phyloP scores from a whole-genome alignment of 495 filamentous ascomycete genomes.

The Saxispiralis lemnorum region DNA sequence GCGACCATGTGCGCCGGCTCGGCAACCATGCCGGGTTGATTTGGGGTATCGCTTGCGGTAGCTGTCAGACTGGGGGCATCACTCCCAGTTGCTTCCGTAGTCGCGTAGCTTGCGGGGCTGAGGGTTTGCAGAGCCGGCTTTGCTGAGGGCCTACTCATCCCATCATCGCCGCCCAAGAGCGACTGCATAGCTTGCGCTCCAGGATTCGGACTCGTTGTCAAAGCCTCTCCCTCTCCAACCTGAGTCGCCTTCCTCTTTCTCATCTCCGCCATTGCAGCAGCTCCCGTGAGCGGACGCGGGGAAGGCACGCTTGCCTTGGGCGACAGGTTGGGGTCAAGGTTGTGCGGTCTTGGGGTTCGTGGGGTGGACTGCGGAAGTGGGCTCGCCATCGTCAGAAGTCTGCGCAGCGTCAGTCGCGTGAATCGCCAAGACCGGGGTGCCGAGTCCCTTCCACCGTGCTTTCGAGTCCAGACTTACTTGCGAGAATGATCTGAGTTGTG shows the following conservation, averaged over 20 bases:
- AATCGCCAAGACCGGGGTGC: too few relatives aligned
- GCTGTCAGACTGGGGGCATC: constrained; percentile 27
- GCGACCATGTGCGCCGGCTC: constrained; percentile 15
- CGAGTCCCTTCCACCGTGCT: too few relatives aligned
- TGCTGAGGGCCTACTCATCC: constrained; percentile 35
- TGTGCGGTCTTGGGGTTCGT: too few relatives aligned
- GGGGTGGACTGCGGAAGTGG: too few relatives aligned
- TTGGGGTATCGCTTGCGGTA: constrained; percentile 23
- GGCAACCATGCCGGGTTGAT: constrained; percentile 15
- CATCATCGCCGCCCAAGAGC: constrained; percentile 33
- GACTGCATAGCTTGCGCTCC: constrained; percentile 33
- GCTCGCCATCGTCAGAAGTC: too few relatives aligned
- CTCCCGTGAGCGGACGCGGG: constrained; percentile 34
- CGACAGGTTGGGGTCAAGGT: too few relatives aligned
- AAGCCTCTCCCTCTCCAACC: constrained; percentile 14
- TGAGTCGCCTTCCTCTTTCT: constrained; percentile 32
- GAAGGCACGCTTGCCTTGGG: constrained; percentile 29
- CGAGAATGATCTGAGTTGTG: too few relatives aligned
- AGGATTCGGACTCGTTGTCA: constrained; percentile 34
- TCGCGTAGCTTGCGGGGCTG: constrained; percentile 28
- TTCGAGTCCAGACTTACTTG: too few relatives aligned
- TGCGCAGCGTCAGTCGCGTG: too few relatives aligned
- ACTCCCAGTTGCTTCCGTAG: constrained; percentile 17
- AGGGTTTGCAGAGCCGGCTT: constrained; percentile 26
- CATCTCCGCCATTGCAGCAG: constrained; percentile 39